Conservation (phyloP, 495 filamentous ascomycete genomes). For the Parathielavia appendiculata region DNA sequence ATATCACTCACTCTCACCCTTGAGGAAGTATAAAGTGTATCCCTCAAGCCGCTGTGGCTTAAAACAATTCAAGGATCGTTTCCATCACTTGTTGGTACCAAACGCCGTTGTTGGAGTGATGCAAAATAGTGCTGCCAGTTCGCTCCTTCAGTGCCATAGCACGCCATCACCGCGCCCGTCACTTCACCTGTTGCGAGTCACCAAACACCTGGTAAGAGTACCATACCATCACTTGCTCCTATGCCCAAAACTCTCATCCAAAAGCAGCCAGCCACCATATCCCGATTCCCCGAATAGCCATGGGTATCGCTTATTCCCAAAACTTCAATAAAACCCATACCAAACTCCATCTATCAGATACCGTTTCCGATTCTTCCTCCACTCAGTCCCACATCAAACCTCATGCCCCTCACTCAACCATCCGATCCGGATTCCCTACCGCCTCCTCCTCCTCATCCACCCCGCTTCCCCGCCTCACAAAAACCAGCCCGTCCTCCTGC, state of each 20-base stretch:
- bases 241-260: no score
- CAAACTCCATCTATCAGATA: not conserved
- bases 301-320: not conserved
- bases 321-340: no score
- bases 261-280: no score
- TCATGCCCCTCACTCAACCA: conserved; percentile 27
- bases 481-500: conserved; percentile 38
- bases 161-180: no score
- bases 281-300: not conserved
- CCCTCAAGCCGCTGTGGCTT: not conserved
- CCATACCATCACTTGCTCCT: not conserved
- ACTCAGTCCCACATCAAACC: no score
- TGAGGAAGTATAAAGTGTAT: not conserved
- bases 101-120: not conserved
- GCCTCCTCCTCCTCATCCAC: not conserved
- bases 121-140: not conserved
- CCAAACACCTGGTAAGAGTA: no score
- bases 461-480: conserved; percentile 26
- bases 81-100: not conserved
- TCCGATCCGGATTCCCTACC: conserved; percentile 20
- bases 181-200: no score
- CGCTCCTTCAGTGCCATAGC: not conserved
- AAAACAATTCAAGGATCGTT: not conserved
- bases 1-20: not conserved
- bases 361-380: no score